A percentile compares a stretch with the other conserved stretches of the same genome.
phyloP scores from a whole-genome alignment of 1,284 basidiomycete species.

The Sphagnurus paluster region DNA sequence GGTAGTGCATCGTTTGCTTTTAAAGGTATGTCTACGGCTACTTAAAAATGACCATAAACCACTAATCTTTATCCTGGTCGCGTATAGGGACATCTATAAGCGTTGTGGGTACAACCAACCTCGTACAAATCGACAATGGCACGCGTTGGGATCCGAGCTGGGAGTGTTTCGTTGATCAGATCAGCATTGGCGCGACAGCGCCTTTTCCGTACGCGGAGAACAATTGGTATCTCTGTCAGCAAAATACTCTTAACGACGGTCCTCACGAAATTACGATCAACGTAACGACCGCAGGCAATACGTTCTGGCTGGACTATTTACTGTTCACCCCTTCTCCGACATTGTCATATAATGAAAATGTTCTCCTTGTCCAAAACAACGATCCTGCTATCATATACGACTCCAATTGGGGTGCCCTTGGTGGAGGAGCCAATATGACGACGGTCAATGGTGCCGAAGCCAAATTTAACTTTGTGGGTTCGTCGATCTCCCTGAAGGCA shows the following conservation, averaged over 20 bases:
- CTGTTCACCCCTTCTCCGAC: slow-evolving; percentile 24
- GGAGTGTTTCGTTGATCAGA: slow-evolving; percentile 27
- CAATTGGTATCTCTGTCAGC: slow-evolving; percentile 29
- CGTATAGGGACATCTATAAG: slow-evolving; percentile 13
- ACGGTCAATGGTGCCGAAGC: slow-evolving; percentile 17
- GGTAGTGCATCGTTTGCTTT: slow-evolving; percentile 21
- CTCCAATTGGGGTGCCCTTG: slow-evolving; percentile 24
- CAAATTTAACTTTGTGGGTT: slow-evolving; percentile 29
- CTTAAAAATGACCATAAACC: background rate
- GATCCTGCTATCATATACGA: slow-evolving; percentile 27
- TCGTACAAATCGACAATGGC: slow-evolving; percentile 9
- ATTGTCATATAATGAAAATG: slow-evolving; percentile 15
- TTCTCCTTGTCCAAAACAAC: slow-evolving; percentile 21
- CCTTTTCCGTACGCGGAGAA: slow-evolving; percentile 25
- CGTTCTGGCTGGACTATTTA: slow-evolving; percentile 31
- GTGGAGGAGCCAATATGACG: slow-evolving; percentile 23
- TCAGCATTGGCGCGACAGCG: slow-evolving; percentile 20
- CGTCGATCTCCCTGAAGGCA: background rate
- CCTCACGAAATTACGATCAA: slow-evolving; percentile 25
- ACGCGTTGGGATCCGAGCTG: slow-evolving; percentile 20
- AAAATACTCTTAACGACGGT: slow-evolving; percentile 18
- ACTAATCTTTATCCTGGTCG: background rate
- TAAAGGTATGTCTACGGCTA: slow-evolving; percentile 16
- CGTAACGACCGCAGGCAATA: slow-evolving; percentile 17
- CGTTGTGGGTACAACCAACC: slow-evolving; percentile 25